Conservation (phyloP, 768 basidiomycete species). For the Mycena belliarum region DNA sequence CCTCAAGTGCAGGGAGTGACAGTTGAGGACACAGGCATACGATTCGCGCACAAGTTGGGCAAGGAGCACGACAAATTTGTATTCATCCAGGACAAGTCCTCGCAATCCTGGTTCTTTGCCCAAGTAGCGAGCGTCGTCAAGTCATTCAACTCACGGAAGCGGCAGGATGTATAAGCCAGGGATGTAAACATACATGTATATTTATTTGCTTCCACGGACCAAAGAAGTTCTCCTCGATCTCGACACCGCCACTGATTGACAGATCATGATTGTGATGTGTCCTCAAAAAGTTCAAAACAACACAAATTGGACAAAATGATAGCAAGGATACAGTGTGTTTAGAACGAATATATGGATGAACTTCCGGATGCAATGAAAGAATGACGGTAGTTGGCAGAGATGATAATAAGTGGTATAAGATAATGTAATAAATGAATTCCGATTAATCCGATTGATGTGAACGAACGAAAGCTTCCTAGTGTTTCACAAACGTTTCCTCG, state of each 20-base stretch:
- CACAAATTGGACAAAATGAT: neutral
- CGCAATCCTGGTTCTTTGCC: slow-evolving; percentile 80
- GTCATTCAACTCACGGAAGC: slow-evolving; percentile 68
- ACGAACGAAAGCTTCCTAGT: neutral
- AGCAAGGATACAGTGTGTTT: slow-evolving; percentile 22
- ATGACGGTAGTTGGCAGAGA: slow-evolving; percentile 8
- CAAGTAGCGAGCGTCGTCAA: slow-evolving; percentile 78
- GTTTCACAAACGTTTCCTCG: slow-evolving; percentile 36
- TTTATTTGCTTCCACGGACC: neutral
- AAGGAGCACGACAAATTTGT: slow-evolving; percentile 76
- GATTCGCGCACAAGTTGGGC: slow-evolving; percentile 79
- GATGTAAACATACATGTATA: neutral
- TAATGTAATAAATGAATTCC: slow-evolving; percentile 15
- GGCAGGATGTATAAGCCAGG: slow-evolving; percentile 53
- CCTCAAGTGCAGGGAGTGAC: slow-evolving; percentile 84
- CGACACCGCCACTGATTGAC: neutral
- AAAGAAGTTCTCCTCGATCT: neutral
- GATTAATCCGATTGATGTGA: neutral
- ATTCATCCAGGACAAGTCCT: slow-evolving; percentile 70
- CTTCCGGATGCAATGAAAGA: slow-evolving; percentile 10
- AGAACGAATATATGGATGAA: slow-evolving; percentile 15
- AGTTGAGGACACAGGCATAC: slow-evolving; percentile 88
- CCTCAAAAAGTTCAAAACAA: too few species aligned
- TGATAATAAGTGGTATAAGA: slow-evolving; percentile 8
- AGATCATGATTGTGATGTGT: too few species aligned